Conservation (phyloP, 1,284 basidiomycete species). For the Fomitopsis pinicola region DNA sequence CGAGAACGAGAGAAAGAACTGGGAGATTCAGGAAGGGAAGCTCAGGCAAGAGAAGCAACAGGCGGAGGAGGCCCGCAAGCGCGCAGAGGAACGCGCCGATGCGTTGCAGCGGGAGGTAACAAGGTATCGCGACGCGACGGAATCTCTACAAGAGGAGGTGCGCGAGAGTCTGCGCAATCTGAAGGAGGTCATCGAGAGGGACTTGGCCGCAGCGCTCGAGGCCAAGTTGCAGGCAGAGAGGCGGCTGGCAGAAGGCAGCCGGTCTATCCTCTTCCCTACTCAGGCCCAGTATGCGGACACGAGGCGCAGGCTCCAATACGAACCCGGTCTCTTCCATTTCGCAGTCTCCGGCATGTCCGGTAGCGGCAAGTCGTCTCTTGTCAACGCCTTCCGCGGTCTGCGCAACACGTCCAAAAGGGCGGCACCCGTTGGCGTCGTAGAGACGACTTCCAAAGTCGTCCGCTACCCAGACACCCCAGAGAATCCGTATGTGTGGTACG, state of each 20-base stretch:
- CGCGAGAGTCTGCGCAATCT: too few relatives aligned
- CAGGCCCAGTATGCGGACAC: background rate
- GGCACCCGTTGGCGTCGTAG: background rate
- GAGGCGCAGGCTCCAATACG: background rate
- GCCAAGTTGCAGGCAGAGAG: background rate
- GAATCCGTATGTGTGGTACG: background rate
- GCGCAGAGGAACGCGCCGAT: background rate
- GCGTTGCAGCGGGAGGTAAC: background rate
- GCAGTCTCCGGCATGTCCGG: conserved; percentile 2
- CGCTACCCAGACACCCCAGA: background rate
- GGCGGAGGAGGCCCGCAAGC: background rate
- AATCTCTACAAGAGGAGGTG: too few relatives aligned
- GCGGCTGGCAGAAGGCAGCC: background rate
- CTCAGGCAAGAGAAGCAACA: background rate
- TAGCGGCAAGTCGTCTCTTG: conserved; percentile 5
- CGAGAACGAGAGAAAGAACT: background rate
- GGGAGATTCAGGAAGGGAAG: background rate
- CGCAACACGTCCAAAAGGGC: background rate
- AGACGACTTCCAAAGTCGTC: background rate
- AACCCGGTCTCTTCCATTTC: conserved; percentile 2
- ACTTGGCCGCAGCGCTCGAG: background rate
- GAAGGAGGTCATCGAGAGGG: background rate
- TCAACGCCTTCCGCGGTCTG: conserved; percentile 7
- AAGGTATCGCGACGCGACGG: too few relatives aligned
- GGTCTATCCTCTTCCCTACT: background rate